Base-by-base conservation (phyloP, 2,329 filamentous ascomycete genomes). In the Nemania sp. region DNA sequence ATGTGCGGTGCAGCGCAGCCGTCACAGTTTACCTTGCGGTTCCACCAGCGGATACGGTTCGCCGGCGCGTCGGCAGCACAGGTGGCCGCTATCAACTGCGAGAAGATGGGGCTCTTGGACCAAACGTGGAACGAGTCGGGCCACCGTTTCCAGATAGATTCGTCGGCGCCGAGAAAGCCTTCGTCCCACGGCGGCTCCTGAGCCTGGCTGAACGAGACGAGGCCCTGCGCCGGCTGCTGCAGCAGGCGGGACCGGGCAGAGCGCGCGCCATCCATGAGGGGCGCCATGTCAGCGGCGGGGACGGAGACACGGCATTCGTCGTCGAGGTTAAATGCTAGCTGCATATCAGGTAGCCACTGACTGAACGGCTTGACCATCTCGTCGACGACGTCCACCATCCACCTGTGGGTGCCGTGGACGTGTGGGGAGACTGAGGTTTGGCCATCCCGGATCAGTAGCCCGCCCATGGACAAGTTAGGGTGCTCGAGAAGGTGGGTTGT, bases 221-320 rank as follows among this genome's bases (percentile, higher is more conserved):
- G 41, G n/a, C 64, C 38, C 32, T 66, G 54, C 26, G 73, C 72
- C 74, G 77, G 43, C 56, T 70, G 58, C 29, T 8, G 29, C 8
- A 4, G 29, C 75, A 79, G 56, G 69, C 78, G 70, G 5, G 71
- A 64, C 52, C 66, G 73, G 2, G 72, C 66, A 13, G 56, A 66
- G 7, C 67, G 54, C 4, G 72, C 69, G 72, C 77, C 71, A 4
- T 75, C 71, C n/a, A 80, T 74, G 53, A 81, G 75, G 4, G 75
- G 75, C 41, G 81, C 76, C 69, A 83, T 79, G 15, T 80, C 80
- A 43, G 83, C 80, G 73, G 79, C 81, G 3, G 82, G 78, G 1
- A 84, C 78, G 26, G 84, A 78, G 13, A 86, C 78, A 13, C 84
- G 82, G 43, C 84, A 84, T 70, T 86, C 83, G 73, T 86, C 84